Evolutionary conservation across 1,139 yeast species (phyloP), one percentile per base, ranked within the genome.

Genomic region (Hansenula lynferdii): DNA sequence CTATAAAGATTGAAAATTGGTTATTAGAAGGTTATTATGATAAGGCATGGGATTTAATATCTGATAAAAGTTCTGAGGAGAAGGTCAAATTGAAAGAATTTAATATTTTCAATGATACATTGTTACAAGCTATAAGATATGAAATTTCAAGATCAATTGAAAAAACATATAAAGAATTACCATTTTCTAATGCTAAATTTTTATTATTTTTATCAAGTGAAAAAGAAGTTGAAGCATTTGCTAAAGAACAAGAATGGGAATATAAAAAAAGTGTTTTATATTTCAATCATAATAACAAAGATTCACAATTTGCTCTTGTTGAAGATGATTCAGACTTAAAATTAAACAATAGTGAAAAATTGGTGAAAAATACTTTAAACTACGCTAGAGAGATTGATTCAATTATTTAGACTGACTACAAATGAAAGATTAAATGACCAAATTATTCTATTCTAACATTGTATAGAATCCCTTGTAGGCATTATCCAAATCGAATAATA

Each of bases 11-110:
- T 50, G 98, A 92, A 61, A 83, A 87, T 51, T 86, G 95, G 80
- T 75, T 92, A 50, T 89, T 92, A 85, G 98, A 92, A 61, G 98
- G 98, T 34, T 85, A 92, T 48, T 92, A 90, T 62, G 94, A 87
- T 60, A 86, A 86, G 64, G 92, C 92, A 39, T 85, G 95, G 85
- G 82, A 80, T 51, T 74, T 86, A 40, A 75, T 70, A 38, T 82
- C 65, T 69, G 51, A 53, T 22, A 54, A 58, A 8, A 36, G 37
- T 20, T 35, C 43, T 6, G 57, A 56, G 11, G 40, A 42, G 24
- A 50, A 51, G 30, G 55, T 56, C 25, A 60, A 61, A 34, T 59
- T 67, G 44, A 66, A 70, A 37, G 87, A 82, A 56, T 80, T 71
- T 54, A 64, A 63, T 40, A 72, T 78, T 37, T 82, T 82, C 58